Base-by-base conservation (phyloP, 176 grass and related monocot species). In the Eremochloa ophiuroides region DNA sequence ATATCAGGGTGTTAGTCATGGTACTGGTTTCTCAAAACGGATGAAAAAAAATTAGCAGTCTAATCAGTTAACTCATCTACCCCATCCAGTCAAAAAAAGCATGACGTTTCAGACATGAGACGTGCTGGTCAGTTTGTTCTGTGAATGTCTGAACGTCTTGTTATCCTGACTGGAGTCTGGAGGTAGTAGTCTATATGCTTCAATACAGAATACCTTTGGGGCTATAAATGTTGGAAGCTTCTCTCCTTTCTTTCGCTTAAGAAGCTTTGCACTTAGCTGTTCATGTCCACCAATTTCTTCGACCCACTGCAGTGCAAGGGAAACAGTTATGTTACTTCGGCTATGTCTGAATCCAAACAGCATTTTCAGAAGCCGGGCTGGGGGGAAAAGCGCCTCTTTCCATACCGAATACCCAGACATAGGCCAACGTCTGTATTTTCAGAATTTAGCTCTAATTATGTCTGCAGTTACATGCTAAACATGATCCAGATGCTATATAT, bases 161-260 rank as follows among this genome's bases (percentile, higher is more conserved):
- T 10, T 55, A 3, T 53, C 18, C 48, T 56, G 22, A 56, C 51
- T 23, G 51, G 51, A 56, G 51, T 20, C 17, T 51, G 50, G 50
- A 51, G 51, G 55, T 25, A 58, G 55, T 25, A 62, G 12, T 6
- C 8, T n/a, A 35, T 51, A 39, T 44, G 29, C 27, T 55, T 81
- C 26, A 51, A 80, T 51, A 22, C 26, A 50, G 61, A 79, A 35
- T 94, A 95, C 96, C 96, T 93, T 89, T 16, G 91, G 93, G 73
- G 93, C 87, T 82, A 86, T 74, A 91, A 99, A 99, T 74, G 90
- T 89, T 77, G 91, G 93, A 85, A 99, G 93, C 46, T 91, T 82
- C 53, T 88, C 90, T 27, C 89, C 84, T 39, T 86, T 91, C 78
- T 88, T 89, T 85, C 60, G 74, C 69, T 91, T 90, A 33, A 99